Conservation (phyloP, 1,284 basidiomycete genomes). For the Melampsora larici-populina region DNA sequence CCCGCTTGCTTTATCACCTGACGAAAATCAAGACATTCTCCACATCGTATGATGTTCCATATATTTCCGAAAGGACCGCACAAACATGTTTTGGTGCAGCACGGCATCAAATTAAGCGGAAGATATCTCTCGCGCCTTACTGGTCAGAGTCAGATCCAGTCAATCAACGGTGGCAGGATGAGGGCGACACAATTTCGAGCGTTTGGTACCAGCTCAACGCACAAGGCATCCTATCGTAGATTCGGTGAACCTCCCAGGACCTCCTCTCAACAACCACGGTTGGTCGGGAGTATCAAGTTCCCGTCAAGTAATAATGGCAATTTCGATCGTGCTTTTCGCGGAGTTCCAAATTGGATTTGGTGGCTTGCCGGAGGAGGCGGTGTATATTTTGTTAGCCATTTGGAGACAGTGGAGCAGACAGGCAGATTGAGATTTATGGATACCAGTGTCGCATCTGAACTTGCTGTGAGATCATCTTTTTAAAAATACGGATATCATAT, state of each 20-base stretch:
- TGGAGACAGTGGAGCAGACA: constrained; percentile 51
- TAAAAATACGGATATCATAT: background rate
- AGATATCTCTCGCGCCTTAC: no score
- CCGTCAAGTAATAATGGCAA: background rate
- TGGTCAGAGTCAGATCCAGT: no score
- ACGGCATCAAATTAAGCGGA: no score
- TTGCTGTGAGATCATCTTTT: constrained; percentile 14
- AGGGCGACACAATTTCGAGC: background rate
- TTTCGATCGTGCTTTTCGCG: background rate
- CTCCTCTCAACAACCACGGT: background rate
- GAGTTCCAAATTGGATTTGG: constrained; percentile 40
- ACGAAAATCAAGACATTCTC: no score
- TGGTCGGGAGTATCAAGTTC: background rate
- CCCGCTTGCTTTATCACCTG: no score
- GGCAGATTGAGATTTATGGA: constrained; percentile 52
- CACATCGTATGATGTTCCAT: no score
- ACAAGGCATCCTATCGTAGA: background rate
- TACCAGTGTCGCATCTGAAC: constrained; percentile 48
- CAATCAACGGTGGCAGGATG: no score
- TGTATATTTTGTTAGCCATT: constrained; percentile 50
- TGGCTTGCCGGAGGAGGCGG: constrained; percentile 47
- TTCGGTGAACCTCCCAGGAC: background rate
- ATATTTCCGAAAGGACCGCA: no score
- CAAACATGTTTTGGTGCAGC: no score
- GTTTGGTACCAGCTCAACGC: background rate